Percentiles rank a stretch among this genome's conserved stretches.
Evolutionary conservation across 345 rosid genomes (phyloP).

Genomic region (Aegle marmelos): DNA sequence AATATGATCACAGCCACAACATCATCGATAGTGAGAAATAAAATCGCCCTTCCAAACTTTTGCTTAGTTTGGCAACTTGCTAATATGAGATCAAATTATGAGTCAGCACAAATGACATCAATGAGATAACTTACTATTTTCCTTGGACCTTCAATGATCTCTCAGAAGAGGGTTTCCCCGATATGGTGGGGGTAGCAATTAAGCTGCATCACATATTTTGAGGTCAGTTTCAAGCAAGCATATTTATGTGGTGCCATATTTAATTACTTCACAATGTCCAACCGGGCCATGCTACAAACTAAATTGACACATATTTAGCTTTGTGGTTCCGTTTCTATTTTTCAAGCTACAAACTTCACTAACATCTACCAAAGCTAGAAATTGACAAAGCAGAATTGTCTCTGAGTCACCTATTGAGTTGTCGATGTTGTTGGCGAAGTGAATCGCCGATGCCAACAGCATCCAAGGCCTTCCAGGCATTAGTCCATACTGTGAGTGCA

Average conservation of each 20-base stretch:
- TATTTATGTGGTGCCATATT: background rate
- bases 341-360: too few species aligned
- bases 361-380: background rate
- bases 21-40: background rate
- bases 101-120: background rate
- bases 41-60: background rate
- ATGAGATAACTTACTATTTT: constrained; percentile 28
- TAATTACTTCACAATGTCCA: background rate
- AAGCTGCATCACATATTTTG: constrained; percentile 10
- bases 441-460: constrained; percentile 49
- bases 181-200: constrained; percentile 16
- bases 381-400: background rate
- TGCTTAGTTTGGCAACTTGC: background rate
- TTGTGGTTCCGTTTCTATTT: too few species aligned
- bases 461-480: constrained; percentile 79
- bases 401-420: constrained; percentile 33
- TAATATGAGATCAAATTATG: background rate
- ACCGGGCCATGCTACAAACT: background rate
- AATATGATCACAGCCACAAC: background rate
- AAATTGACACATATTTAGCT: too few species aligned
- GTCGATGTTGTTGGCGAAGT: constrained; percentile 40
- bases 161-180: constrained; percentile 24
- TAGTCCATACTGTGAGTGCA: constrained; percentile 47
- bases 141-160: constrained; percentile 20
- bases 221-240: background rate